phyloP scores from a whole-genome alignment of 371 early-diverging fungal genomes.

The Rhizopus delemar region DNA sequence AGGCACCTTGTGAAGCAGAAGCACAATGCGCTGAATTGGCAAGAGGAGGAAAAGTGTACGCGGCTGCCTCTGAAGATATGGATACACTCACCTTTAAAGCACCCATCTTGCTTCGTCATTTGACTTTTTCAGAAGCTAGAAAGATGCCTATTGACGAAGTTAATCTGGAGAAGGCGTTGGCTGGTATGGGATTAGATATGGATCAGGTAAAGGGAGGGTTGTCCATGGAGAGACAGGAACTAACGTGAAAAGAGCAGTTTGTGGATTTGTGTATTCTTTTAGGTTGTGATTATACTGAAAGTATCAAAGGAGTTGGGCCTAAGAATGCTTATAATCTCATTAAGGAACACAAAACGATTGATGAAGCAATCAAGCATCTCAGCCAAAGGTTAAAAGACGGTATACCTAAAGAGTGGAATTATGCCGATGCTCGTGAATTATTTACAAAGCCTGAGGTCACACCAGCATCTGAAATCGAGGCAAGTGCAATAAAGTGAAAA shows the following conservation, averaged over 20 bases:
- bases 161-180: constrained; percentile 79
- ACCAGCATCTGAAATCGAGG: constrained; percentile 66
- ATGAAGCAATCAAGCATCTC: constrained; percentile 78
- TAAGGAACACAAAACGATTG: constrained; percentile 87
- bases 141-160: constrained; percentile 96
- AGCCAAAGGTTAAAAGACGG: constrained; percentile 72
- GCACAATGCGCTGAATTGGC: constrained; percentile 98
- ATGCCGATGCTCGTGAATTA: constrained; percentile 87
- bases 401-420: constrained; percentile 91
- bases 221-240: background rate
- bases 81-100: constrained; percentile 98
- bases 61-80: constrained; percentile 99
- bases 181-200: constrained; percentile 78
- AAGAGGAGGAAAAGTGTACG: constrained; percentile 90
- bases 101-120: constrained; percentile 91
- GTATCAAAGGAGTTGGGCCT: constrained; percentile 96
- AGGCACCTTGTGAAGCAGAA: constrained; percentile 99
- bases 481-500: constrained; percentile 13
- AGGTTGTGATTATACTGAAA: constrained; percentile 99
- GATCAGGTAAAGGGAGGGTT: constrained; percentile 55
- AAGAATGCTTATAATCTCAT: constrained; percentile 89
- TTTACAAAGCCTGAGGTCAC: constrained; percentile 84
- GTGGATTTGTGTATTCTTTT: constrained; percentile 98
- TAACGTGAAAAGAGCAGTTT: constrained; percentile 66
- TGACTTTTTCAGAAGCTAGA: constrained; percentile 90